These are phyloP conservation scores for Nicotiana rustica DNA, from an alignment of 305 asterid genomes.

Conservation along the genomic window DNA sequence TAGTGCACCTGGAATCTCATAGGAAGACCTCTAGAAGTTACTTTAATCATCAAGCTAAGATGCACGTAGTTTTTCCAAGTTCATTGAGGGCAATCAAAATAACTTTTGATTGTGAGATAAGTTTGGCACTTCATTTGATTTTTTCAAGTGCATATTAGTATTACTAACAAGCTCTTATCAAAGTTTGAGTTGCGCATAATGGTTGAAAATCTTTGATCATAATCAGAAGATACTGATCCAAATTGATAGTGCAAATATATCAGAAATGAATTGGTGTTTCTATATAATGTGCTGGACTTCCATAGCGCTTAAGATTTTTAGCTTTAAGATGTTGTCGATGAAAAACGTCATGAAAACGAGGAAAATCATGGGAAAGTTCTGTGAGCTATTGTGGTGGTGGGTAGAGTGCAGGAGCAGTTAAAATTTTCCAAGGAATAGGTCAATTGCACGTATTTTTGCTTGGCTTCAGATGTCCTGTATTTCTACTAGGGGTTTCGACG, in stretches of 20 bases:
- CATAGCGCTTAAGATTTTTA: not conserved
- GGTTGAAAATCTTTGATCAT: not conserved
- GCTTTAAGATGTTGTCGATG: not conserved
- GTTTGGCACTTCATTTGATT: not conserved
- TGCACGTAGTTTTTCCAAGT: not conserved
- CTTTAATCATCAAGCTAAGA: slow-evolving; percentile 7
- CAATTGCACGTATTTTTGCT: not conserved
- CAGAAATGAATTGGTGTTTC: not conserved
- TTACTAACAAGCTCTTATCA: not conserved
- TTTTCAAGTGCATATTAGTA: not conserved
- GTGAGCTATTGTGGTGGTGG: slow-evolving; percentile 7
- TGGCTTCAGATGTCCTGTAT: not conserved
- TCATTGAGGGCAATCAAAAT: not conserved
- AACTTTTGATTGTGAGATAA: not conserved
- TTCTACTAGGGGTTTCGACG: not conserved
- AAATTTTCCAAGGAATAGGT: not conserved
- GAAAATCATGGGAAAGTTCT: not conserved
- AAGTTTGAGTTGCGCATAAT: not conserved
- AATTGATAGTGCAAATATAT: not conserved
- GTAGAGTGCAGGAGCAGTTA: not conserved
- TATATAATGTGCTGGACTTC: not conserved
- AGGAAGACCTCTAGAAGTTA: slow-evolving; percentile 15
- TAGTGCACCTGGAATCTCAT: not conserved
- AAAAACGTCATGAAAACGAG: not conserved
- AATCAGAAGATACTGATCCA: not conserved